Base-by-base conservation (phyloP, 2,329 filamentous ascomycete species). In the Fusarium metavorans region DNA sequence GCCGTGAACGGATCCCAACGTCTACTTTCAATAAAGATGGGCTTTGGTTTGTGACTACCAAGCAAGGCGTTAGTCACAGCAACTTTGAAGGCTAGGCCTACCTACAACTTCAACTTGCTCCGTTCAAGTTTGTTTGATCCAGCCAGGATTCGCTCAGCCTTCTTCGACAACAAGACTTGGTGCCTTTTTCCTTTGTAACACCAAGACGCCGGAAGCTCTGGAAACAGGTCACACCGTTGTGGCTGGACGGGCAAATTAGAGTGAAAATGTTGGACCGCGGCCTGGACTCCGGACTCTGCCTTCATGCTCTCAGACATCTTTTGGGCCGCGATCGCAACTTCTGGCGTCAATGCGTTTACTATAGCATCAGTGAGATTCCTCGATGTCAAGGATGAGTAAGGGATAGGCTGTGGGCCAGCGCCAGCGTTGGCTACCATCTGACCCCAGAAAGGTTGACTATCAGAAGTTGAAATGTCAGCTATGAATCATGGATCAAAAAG, bases 361-460 rank as follows among this genome's bases (percentile, higher is more conserved):
- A 58, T 64, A 6, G 50, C 62, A 18, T 56, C 48, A 13, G 27
- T 41, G 16, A 64, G 48, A 34, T 57, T 64, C 14, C 37, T 37
- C 6, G 50, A 58, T 6, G 62, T 64, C 7, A 64, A 20, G 4
- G 35, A 58, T 16, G 37, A 45, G 23, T 64, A 48, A 6, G 50
- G 62, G 7, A 64, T 58, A 11, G 62, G 62, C 5, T 35, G 56
- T 6, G 62, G 62, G 13, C 62, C 50, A 20, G 50, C 50, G 1
- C 62, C 50, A 5, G 52, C 37, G 20, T 57, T 58, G 20, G 62
- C 50, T 7, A 64, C 37, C 50, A 58, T 58, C 18, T 45, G 27
- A 8, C 62, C 62, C 62, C 50, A 64, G 39, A 64, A 64, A 13
- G 25, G 62, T 45, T 64, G 62, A 41, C 62, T 64, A 7, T 45